phyloP scores from a whole-genome alignment of 306 rosid genomes.

The Pachyrhizus erosus region DNA sequence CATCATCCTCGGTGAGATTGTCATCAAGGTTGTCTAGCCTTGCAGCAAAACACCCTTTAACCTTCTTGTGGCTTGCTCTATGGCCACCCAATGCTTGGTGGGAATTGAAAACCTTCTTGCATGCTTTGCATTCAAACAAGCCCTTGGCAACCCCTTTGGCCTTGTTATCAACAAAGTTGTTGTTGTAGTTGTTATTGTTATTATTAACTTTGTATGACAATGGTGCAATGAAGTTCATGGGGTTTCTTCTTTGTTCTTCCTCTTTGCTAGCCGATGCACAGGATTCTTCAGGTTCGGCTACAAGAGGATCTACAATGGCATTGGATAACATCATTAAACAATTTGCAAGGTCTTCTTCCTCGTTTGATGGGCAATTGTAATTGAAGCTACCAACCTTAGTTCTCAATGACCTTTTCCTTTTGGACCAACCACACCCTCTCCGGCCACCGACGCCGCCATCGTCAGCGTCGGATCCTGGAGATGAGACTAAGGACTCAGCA shows the following conservation, averaged over 20 bases:
- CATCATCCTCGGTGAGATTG: slow-evolving; percentile 59
- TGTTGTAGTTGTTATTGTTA: background rate
- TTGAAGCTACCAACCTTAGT: slow-evolving; percentile 65
- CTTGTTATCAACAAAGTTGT: slow-evolving; percentile 45
- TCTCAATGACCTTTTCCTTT: slow-evolving; percentile 77
- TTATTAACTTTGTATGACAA: slow-evolving; percentile 45
- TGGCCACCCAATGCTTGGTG: slow-evolving; percentile 99
- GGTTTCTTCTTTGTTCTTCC: slow-evolving; percentile 64
- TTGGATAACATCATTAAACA: slow-evolving; percentile 93
- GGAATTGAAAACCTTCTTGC: slow-evolving; percentile 91
- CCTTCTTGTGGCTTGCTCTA: slow-evolving; percentile 95
- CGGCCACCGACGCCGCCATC: slow-evolving; percentile 37
- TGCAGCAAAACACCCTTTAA: slow-evolving; percentile 95
- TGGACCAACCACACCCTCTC: slow-evolving; percentile 69
- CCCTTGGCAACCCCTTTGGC: slow-evolving; percentile 67
- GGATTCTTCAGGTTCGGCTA: slow-evolving; percentile 72
- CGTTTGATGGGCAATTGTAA: slow-evolving; percentile 69
- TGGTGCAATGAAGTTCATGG: slow-evolving; percentile 57
- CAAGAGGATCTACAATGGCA: slow-evolving; percentile 63
- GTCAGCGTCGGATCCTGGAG: slow-evolving; percentile 61
- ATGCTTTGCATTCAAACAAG: slow-evolving; percentile 89
- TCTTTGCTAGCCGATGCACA: slow-evolving; percentile 86
- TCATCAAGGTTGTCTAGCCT: slow-evolving; percentile 65
- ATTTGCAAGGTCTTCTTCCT: slow-evolving; percentile 91
- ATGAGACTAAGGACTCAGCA: slow-evolving; percentile 63